Conservation (phyloP, 83 land plant species). For the Diphasiastrum complanatum region DNA sequence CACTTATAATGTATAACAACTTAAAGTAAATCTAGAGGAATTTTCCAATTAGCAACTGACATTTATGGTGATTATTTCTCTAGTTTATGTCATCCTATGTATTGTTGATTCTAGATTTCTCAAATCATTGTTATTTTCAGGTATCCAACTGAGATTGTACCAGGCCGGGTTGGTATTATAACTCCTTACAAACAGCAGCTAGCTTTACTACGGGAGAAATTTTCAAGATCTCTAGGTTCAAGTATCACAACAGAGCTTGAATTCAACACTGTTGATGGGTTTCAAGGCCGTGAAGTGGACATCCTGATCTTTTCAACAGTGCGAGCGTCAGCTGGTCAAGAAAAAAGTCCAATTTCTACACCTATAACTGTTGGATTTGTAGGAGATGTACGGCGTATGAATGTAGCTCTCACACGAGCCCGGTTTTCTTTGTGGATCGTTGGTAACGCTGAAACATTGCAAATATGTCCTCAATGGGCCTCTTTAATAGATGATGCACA, state of each 20-base stretch:
- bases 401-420: slow-evolving; percentile 88
- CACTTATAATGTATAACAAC: no score
- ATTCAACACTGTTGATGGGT: slow-evolving; percentile 96
- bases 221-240: slow-evolving; percentile 54
- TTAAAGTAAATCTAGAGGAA: no score
- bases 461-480: slow-evolving; percentile 56
- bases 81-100: no score
- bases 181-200: slow-evolving; percentile 88
- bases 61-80: no score
- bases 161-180: slow-evolving; percentile 63
- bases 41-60: no score
- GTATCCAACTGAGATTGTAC: slow-evolving; percentile 55
- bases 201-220: slow-evolving; percentile 44
- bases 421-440: slow-evolving; percentile 79
- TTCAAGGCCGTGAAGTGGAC: slow-evolving; percentile 96
- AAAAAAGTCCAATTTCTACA: slow-evolving; percentile 9
- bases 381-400: slow-evolving; percentile 94
- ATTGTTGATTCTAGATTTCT: no score
- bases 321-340: slow-evolving; percentile 44
- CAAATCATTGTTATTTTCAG: slow-evolving; percentile 33
- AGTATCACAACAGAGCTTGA: slow-evolving; percentile 50
- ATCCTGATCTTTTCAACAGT: slow-evolving; percentile 85
- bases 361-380: slow-evolving; percentile 78
- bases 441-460: slow-evolving; percentile 70
- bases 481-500: slow-evolving; percentile 65